phyloP scores from a whole-genome alignment of 768 basidiomycete genomes.

The Lactarius sp. region DNA sequence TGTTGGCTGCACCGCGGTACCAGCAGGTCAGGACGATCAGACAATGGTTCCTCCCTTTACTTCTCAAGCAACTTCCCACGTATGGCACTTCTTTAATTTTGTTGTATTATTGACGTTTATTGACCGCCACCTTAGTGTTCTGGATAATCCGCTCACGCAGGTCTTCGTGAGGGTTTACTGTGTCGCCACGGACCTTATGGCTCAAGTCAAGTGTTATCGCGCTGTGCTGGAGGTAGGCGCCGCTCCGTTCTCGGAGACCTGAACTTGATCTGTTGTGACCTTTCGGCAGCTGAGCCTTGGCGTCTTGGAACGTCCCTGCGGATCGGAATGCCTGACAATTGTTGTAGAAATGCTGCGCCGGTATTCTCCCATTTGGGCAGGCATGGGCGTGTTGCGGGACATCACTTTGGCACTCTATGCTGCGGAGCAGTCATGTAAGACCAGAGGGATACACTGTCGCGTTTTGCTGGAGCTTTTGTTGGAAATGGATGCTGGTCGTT shows the following conservation, averaged over 20 bases:
- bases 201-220: constrained; percentile 57
- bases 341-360: constrained; percentile 71
- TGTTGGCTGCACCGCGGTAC: constrained; percentile 57
- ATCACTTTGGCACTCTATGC: constrained; percentile 58
- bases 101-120: background rate
- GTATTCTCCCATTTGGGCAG: constrained; percentile 69
- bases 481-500: constrained; percentile 57
- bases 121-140: constrained; percentile 1
- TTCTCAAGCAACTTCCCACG: constrained; percentile 51
- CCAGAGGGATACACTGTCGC: constrained; percentile 60
- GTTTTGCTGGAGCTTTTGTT: constrained; percentile 57
- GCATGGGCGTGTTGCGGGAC: constrained; percentile 56
- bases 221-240: constrained; percentile 60
- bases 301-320: constrained; percentile 49
- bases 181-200: constrained; percentile 55
- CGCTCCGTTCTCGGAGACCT: background rate
- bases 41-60: constrained; percentile 71
- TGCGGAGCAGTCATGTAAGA: constrained; percentile 60
- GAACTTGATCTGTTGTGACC: background rate
- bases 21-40: constrained; percentile 68
- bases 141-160: constrained; percentile 13
- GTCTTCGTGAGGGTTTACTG: constrained; percentile 51
- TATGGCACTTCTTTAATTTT: constrained; percentile 27
- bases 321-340: constrained; percentile 49
- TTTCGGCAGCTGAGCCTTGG: constrained; percentile 33